These are phyloP conservation scores for Wallacemonas sp. DNA, from an alignment of 208 protist genomes.

Conservation along the genomic window DNA sequence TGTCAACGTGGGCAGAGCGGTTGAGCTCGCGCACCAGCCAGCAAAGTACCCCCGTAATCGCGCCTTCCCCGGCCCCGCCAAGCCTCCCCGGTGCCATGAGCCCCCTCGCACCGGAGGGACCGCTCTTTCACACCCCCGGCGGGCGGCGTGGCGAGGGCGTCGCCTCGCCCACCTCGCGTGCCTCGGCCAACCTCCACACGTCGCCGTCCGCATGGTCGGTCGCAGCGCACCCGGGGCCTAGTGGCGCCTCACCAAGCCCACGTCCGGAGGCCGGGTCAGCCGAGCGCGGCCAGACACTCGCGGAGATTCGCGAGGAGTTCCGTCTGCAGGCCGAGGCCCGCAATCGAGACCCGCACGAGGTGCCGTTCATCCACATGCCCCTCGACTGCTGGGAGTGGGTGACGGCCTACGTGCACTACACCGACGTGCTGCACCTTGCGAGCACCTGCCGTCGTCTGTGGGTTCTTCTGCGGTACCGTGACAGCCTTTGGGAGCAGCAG, in stretches of 20 bases:
- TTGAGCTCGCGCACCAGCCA: slow-evolving; percentile 21
- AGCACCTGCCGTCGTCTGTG: slow-evolving; percentile 57
- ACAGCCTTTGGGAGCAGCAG: slow-evolving; percentile 75
- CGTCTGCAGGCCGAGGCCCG: slow-evolving; percentile 26
- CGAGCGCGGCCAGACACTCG: slow-evolving; percentile 3
- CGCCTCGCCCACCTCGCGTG: neutral
- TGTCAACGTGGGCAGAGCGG: slow-evolving; percentile 46
- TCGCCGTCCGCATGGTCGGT: slow-evolving; percentile 6
- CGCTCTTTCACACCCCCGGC: neutral
- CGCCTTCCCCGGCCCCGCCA: neutral
- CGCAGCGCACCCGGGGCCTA: neutral
- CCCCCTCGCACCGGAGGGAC: neutral
- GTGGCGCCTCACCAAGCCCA: slow-evolving; percentile 12
- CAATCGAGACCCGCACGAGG: slow-evolving; percentile 21
- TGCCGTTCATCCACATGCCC: slow-evolving; percentile 38
- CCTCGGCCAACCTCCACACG: neutral
- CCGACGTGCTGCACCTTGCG: slow-evolving; percentile 47
- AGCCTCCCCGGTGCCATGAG: neutral
- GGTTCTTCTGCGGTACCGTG: slow-evolving; percentile 37
- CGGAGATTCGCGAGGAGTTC: slow-evolving; percentile 29
- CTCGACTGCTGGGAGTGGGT: slow-evolving; percentile 49
- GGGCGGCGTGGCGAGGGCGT: neutral
- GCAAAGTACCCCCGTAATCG: slow-evolving; percentile 14
- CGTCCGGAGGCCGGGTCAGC: neutral
- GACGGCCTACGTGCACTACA: slow-evolving; percentile 41